A percentile compares a stretch with the other conserved stretches of the same genome.
These are phyloP conservation scores for Auxenochlorella pyrenoidosa DNA, from an alignment of 139 green algal species.

Conservation along the genomic window DNA sequence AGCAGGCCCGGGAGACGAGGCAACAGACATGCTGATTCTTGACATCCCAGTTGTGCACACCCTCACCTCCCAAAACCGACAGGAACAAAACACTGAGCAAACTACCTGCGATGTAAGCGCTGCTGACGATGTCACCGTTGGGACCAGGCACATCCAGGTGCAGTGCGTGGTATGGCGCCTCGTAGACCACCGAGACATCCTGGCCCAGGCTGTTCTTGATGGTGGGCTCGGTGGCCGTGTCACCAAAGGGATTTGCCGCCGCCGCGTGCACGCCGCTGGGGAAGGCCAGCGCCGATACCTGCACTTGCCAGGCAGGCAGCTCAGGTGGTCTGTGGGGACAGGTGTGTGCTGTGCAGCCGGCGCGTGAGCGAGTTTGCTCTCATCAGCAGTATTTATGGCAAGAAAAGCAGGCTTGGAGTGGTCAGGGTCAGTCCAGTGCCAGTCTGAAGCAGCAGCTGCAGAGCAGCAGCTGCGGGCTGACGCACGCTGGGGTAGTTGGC, in stretches of 20 bases:
- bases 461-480: neutral
- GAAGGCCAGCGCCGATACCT: conserved; percentile 7
- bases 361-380: neutral
- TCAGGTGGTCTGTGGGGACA: neutral
- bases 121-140: neutral
- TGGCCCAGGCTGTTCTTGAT: conserved; percentile 2
- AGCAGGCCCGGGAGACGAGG: too few relatives aligned
- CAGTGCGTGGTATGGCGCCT: neutral
- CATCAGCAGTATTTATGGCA: too few relatives aligned
- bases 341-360: neutral
- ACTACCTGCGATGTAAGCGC: neutral
- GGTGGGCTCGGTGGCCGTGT: neutral
- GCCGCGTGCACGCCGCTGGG: neutral
- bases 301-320: neutral
- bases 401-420: too few relatives aligned
- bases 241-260: neutral
- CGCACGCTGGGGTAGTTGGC: conserved; percentile 1
- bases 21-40: too few relatives aligned
- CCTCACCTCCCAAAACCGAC: too few relatives aligned
- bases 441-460: too few relatives aligned
- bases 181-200: neutral
- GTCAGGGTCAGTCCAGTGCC: too few relatives aligned
- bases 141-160: neutral
- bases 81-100: too few relatives aligned
- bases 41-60: too few relatives aligned